A percentile compares a stretch with the other conserved stretches of the same genome.
Conservation (phyloP, 2,329 filamentous ascomycete species). For the Penicillium fuscoglaucum region DNA sequence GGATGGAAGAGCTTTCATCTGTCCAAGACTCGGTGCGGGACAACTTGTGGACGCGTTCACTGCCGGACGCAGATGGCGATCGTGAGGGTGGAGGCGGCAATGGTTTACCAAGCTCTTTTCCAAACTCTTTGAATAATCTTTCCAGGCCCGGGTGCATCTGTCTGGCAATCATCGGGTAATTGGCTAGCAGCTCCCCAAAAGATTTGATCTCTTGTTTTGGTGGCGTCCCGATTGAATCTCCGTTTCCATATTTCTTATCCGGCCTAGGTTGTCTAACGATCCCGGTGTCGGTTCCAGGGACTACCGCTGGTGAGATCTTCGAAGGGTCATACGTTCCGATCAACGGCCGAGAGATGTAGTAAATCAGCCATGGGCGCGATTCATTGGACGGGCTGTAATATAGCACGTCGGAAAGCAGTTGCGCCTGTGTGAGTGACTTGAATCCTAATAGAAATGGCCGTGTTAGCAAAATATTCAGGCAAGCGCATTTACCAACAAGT, state of each 20-base stretch:
- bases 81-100: slow-evolving; percentile 68
- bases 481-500: background rate
- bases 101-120: slow-evolving; percentile 78
- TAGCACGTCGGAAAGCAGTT: slow-evolving; percentile 76
- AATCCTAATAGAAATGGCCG: slow-evolving; percentile 62
- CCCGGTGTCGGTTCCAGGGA: slow-evolving; percentile 44
- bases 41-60: slow-evolving; percentile 29
- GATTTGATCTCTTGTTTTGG: slow-evolving; percentile 85
- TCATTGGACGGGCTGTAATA: slow-evolving; percentile 91
- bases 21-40: slow-evolving; percentile 36
- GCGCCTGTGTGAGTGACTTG: slow-evolving; percentile 85
- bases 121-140: slow-evolving; percentile 85
- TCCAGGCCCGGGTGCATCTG: slow-evolving; percentile 95
- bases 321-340: slow-evolving; percentile 79
- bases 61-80: slow-evolving; percentile 56
- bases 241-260: slow-evolving; percentile 24
- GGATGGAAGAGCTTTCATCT: slow-evolving; percentile 39
- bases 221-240: slow-evolving; percentile 40
- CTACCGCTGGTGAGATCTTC: slow-evolving; percentile 67
- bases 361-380: slow-evolving; percentile 90
- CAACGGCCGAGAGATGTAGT: slow-evolving; percentile 89
- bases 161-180: slow-evolving; percentile 91
- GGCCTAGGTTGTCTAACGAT: slow-evolving; percentile 22
- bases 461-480: slow-evolving; percentile 17
- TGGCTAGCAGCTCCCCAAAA: slow-evolving; percentile 84